These are phyloP conservation scores for Mortierella sp. DNA, from an alignment of 371 early-diverging fungal genomes.

Conservation along the genomic window DNA sequence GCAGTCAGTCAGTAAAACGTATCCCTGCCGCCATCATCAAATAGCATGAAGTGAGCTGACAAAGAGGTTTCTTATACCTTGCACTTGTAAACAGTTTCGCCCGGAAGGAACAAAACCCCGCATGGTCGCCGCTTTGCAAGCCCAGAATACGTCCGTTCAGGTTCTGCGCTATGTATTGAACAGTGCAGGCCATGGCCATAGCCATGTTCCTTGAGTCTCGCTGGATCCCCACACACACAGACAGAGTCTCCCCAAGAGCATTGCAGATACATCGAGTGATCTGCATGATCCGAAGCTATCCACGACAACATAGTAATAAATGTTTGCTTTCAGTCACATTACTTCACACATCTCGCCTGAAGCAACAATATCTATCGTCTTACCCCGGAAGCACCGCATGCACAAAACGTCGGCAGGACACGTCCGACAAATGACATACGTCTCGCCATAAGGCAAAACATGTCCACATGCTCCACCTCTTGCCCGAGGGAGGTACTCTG, in stretches of 20 bases:
- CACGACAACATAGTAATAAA: background rate
- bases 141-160: conserved; percentile 30
- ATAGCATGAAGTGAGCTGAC: background rate
- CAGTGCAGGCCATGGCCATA: conserved; percentile 32
- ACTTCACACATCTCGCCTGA: background rate
- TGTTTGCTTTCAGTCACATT: too few species aligned
- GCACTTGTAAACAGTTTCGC: conserved; percentile 38
- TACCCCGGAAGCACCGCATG: conserved; percentile 56
- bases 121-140: conserved; percentile 38
- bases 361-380: background rate
- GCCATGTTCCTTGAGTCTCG: conserved; percentile 7
- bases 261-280: conserved; percentile 52
- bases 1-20: background rate
- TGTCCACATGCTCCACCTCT: conserved; percentile 46
- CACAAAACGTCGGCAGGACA: conserved; percentile 47
- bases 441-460: conserved; percentile 51
- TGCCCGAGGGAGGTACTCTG: conserved; percentile 48
- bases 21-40: background rate
- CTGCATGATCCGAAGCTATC: conserved; percentile 45
- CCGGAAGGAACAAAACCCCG: conserved; percentile 28
- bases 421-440: conserved; percentile 52
- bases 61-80: conserved; percentile 20
- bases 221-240: conserved; percentile 38
- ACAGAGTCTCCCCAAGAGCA: conserved; percentile 54
- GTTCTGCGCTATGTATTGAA: conserved; percentile 41